Evolutionary conservation across 208 protist species (phyloP), one percentile per base, ranked within the genome.

Genomic region (Crithidia expoeki): DNA sequence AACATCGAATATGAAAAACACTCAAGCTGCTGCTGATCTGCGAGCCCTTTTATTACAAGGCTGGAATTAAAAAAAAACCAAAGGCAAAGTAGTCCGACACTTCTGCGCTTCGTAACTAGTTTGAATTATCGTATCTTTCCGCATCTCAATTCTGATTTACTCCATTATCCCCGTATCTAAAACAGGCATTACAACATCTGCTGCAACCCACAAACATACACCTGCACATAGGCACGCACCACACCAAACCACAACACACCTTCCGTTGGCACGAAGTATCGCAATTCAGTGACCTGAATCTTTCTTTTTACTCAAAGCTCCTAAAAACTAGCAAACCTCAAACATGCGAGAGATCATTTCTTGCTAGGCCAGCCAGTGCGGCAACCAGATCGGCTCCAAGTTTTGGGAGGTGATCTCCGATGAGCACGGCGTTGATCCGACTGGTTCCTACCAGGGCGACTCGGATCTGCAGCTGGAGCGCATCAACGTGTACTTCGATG

Each of bases 401-500:
- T 93, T 94, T 68, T 91, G 89, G 86, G 89, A 93, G 64, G 87
- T 91, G 42, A 90, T 94, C 65, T 47, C 68, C 27, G 84, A 91
- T 53, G 85, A 91, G 61, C 85, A 94, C 59, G 85, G 86, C 73
- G 83, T 99, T 16, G 96, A 99, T 73, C 84, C 93, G 33, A 98
- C 89, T 70, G 98, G 98, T 62, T 89, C 85, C 9, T 99, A 98
- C 90, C 77, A 82, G 72, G 70, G 70, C 58, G 77, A 82, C 66
- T 77, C 70, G n/a, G 88, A 98, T 62, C 79, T 99, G 12, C 98
- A 99, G 86, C 82, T 99, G n/a, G 98, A 99, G 87, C 82, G 79
- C 71, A 97, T 99, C 79, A 98, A 99, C 85, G 98, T 99, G 56
- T 99, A 99, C 92, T 99, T 92, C 84, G 99, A 98, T 72, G 98